Conservation (phyloP, 2,329 filamentous ascomycete genomes). For the Stagonosporopsis vannaccii region DNA sequence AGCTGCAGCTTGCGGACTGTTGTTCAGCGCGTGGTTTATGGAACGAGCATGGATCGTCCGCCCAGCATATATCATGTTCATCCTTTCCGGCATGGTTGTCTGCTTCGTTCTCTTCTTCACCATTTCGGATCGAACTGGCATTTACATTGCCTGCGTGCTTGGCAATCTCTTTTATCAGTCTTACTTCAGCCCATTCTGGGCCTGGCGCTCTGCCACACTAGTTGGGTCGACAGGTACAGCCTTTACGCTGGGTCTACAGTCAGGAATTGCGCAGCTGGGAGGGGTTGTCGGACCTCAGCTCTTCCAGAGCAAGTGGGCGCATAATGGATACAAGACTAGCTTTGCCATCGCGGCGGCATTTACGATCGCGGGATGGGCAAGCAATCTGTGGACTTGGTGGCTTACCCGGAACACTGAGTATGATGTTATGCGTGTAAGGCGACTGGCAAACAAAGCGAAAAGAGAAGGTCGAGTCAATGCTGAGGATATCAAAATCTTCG, state of each 20-base stretch:
- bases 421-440: slow-evolving; percentile 43
- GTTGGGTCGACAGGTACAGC: slow-evolving; percentile 55
- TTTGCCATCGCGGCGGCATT: slow-evolving; percentile 50
- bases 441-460: slow-evolving; percentile 26
- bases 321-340: slow-evolving; percentile 51
- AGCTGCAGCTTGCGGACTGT: slow-evolving; percentile 48
- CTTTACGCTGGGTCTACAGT: slow-evolving; percentile 55
- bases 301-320: slow-evolving; percentile 53
- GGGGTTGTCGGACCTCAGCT: slow-evolving; percentile 57
- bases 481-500: slow-evolving; percentile 29
- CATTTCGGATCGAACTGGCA: slow-evolving; percentile 43
- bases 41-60: slow-evolving; percentile 52
- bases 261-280: slow-evolving; percentile 54
- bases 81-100: slow-evolving; percentile 50
- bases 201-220: slow-evolving; percentile 23
- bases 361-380: slow-evolving; percentile 47
- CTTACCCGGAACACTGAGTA: slow-evolving; percentile 52
- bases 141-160: slow-evolving; percentile 56
- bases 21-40: slow-evolving; percentile 53
- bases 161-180: slow-evolving; percentile 55
- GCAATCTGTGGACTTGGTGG: slow-evolving; percentile 53
- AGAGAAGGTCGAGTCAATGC: slow-evolving; percentile 24
- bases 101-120: slow-evolving; percentile 56
- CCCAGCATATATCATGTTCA: slow-evolving; percentile 52
- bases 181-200: slow-evolving; percentile 40